Evolutionary conservation across 1,139 yeast genomes (phyloP).

Genomic region (Hemisphaericaspora xylofermentans): DNA sequence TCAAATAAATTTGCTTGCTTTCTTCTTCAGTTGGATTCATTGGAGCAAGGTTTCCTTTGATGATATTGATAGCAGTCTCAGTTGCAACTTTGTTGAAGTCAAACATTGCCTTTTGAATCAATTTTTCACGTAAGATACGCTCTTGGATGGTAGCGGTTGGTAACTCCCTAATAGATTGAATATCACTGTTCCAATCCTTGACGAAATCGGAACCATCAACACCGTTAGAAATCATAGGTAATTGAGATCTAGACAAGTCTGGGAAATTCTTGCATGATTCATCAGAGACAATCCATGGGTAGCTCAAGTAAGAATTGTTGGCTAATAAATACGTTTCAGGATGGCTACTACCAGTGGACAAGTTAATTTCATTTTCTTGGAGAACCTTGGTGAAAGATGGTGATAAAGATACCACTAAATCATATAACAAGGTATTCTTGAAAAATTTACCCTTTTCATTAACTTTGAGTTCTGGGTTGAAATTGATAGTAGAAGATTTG

Average conservation of each 20-base stretch:
- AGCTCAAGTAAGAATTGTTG: slow-evolving; percentile 55
- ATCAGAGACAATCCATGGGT: slow-evolving; percentile 72
- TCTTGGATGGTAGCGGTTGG: slow-evolving; percentile 59
- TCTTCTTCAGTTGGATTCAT: slow-evolving; percentile 72
- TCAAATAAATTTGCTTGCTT: slow-evolving; percentile 65
- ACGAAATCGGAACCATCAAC: slow-evolving; percentile 56
- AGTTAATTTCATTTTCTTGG: slow-evolving; percentile 38
- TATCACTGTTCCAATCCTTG: slow-evolving; percentile 90
- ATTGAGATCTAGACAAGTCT: slow-evolving; percentile 65
- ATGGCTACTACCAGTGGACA: slow-evolving; percentile 47
- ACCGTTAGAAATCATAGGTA: slow-evolving; percentile 53
- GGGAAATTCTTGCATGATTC: slow-evolving; percentile 34
- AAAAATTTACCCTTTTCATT: slow-evolving; percentile 36
- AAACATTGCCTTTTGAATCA: slow-evolving; percentile 67
- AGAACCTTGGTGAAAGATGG: slow-evolving; percentile 46
- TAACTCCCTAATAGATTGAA: slow-evolving; percentile 77
- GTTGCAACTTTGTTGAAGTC: slow-evolving; percentile 79
- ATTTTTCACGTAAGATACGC: slow-evolving; percentile 72
- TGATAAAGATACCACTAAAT: slow-evolving; percentile 55
- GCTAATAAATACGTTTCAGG: slow-evolving; percentile 63
- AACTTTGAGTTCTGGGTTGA: slow-evolving; percentile 62
- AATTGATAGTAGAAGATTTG: slow-evolving; percentile 62
- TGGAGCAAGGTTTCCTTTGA: slow-evolving; percentile 73
- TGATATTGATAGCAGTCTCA: slow-evolving; percentile 74
- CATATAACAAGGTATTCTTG: slow-evolving; percentile 49